Conservation (phyloP, 179 eudicot species). For the Vitellaria paradoxa region DNA sequence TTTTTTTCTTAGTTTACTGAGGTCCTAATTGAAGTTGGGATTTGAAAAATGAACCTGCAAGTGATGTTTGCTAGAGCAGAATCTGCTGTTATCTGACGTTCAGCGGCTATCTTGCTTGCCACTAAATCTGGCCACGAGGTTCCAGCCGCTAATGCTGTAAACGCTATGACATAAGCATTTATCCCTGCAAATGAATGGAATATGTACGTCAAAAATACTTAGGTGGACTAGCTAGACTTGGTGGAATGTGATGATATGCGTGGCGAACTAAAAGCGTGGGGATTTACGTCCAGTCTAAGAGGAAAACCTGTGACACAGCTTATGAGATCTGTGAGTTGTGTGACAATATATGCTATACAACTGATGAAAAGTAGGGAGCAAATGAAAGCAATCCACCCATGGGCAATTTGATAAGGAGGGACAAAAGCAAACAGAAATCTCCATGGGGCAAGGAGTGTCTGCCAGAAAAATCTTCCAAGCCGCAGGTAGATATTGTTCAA, state of each 20-base stretch:
- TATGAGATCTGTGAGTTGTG: constrained; percentile 67
- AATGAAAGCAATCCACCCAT: constrained; percentile 94
- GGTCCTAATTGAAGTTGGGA: background rate
- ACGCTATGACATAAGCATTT: constrained; percentile 79
- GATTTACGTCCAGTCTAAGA: constrained; percentile 10
- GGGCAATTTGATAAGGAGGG: constrained; percentile 77
- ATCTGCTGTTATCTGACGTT: constrained; percentile 89
- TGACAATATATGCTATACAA: constrained; percentile 79
- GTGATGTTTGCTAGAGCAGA: constrained; percentile 94
- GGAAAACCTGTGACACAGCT: constrained; percentile 85
- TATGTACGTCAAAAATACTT: background rate
- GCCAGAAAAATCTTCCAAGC: constrained; percentile 47
- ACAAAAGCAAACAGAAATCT: constrained; percentile 71
- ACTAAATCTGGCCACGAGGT: constrained; percentile 97
- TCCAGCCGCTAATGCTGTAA: constrained; percentile 82
- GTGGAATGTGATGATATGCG: background rate
- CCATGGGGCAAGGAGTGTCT: constrained; percentile 69
- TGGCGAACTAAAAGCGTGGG: background rate
- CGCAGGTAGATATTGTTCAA: constrained; percentile 26
- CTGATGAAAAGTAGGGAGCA: constrained; percentile 71
- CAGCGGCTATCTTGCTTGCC: constrained; percentile 94
- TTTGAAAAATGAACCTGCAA: constrained; percentile 58
- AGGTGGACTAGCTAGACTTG: background rate
- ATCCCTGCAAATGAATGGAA: constrained; percentile 45
- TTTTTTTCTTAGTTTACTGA: too few species aligned